These are phyloP conservation scores for Phytophthora kernoviae DNA, from an alignment of 352 stramenopile species.

Conservation along the genomic window DNA sequence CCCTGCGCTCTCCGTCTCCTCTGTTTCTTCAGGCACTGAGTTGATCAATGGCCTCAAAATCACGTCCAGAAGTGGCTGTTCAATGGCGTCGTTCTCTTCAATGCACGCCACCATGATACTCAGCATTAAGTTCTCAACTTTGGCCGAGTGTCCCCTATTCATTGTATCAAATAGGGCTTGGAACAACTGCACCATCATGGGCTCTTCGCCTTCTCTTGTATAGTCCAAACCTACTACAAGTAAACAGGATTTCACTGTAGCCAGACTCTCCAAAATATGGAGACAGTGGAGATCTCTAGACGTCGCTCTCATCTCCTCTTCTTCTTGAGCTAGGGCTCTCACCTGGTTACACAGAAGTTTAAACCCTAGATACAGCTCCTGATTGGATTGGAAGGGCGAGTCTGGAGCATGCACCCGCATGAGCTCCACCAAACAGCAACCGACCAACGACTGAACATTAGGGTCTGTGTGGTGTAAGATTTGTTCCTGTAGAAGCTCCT, in stretches of 20 bases:
- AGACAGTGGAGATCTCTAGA: constrained; percentile 46
- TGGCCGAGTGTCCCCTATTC: constrained; percentile 56
- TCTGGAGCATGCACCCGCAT: constrained; percentile 68
- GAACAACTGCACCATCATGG: constrained; percentile 79
- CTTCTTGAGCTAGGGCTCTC: constrained; percentile 35
- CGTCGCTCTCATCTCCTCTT: constrained; percentile 21
- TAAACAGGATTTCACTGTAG: constrained; percentile 59
- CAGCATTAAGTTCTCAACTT: constrained; percentile 82
- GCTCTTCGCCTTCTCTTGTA: constrained; percentile 43
- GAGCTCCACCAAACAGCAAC: constrained; percentile 78
- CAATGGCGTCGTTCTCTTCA: constrained; percentile 70
- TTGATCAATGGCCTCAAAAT: constrained; percentile 66
- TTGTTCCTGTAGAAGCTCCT: constrained; percentile 60
- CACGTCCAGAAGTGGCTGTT: constrained; percentile 68
- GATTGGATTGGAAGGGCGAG: constrained; percentile 65
- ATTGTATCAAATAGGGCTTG: constrained; percentile 70
- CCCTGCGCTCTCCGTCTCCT: neutral
- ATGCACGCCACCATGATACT: constrained; percentile 74
- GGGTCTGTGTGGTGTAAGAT: constrained; percentile 53
- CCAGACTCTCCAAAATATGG: constrained; percentile 75
- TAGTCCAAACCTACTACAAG: constrained; percentile 63
- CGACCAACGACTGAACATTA: constrained; percentile 61
- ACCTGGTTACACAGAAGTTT: constrained; percentile 72
- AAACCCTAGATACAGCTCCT: constrained; percentile 72
- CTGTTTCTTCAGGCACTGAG: neutral